These are phyloP conservation scores for Globisporangium yorkense DNA, from an alignment of 352 stramenopile genomes.

Conservation along the genomic window DNA sequence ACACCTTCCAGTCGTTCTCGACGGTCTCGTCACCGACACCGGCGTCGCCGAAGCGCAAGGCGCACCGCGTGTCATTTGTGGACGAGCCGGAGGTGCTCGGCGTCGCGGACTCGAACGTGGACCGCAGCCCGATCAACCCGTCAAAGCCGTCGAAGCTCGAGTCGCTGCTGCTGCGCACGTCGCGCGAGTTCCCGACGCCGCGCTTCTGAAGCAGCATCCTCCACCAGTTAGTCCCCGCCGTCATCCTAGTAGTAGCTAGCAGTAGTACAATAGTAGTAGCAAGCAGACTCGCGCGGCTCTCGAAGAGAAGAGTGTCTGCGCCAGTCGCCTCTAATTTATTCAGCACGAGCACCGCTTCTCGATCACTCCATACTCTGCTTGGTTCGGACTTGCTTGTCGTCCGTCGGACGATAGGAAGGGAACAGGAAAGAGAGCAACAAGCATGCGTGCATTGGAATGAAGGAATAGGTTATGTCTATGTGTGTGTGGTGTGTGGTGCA, in stretches of 20 bases:
- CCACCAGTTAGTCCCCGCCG: no score
- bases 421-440: no score
- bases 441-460: no score
- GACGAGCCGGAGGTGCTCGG: conserved; percentile 57
- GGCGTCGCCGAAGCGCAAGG: conserved; percentile 20
- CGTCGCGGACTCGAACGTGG: conserved; percentile 63
- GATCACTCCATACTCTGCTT: not conserved
- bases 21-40: not conserved
- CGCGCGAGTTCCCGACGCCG: conserved; percentile 75
- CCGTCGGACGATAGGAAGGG: not conserved
- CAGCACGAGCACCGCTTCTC: not conserved
- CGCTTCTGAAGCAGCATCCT: conserved; percentile 36
- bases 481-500: no score
- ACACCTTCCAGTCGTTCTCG: conserved; percentile 38
- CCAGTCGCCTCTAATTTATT: conserved; percentile 15
- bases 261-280: no score
- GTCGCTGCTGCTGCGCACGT: conserved; percentile 76
- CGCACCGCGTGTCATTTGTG: conserved; percentile 59
- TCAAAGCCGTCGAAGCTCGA: conserved; percentile 80
- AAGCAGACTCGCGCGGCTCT: conserved; percentile 6
- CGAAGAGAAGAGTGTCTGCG: conserved; percentile 5
- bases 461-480: no score
- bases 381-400: no score
- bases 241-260: not conserved
- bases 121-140: conserved; percentile 67